Evolutionary conservation across 495 filamentous ascomycete species (phyloP).

Genomic region (Bacidia rubella): DNA sequence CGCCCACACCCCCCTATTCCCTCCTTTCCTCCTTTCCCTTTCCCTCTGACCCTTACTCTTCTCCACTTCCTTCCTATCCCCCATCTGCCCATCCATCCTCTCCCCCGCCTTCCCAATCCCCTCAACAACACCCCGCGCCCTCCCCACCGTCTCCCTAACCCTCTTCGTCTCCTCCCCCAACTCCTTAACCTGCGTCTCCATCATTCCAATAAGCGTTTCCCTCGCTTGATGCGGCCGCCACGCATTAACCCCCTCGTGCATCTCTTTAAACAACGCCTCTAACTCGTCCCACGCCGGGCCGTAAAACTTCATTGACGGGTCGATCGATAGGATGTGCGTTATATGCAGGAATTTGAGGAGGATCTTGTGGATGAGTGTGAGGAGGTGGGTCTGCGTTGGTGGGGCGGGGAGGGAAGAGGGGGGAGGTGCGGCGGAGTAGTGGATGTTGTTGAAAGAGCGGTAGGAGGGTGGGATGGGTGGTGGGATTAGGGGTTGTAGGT

Average conservation of each 20-base stretch:
- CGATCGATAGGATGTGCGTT: constrained; percentile 49
- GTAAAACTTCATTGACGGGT: constrained; percentile 39
- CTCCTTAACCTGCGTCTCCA: constrained; percentile 74
- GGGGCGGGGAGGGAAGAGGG: constrained; percentile 46
- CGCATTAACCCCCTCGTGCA: constrained; percentile 81
- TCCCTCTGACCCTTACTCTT: constrained; percentile 25
- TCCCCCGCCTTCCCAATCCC: constrained; percentile 39
- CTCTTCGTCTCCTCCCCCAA: constrained; percentile 54
- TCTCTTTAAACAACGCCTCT: constrained; percentile 70
- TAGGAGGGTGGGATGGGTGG: constrained; percentile 62
- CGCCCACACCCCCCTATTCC: constrained; percentile 18
- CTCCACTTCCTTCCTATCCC: constrained; percentile 19
- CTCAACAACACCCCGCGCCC: constrained; percentile 56
- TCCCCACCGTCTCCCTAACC: constrained; percentile 44
- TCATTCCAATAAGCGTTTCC: constrained; percentile 77
- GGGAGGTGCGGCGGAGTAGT: constrained; percentile 50
- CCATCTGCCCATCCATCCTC: too few species aligned
- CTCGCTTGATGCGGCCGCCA: constrained; percentile 92
- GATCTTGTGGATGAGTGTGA: constrained; percentile 64
- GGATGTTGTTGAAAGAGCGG: constrained; percentile 55
- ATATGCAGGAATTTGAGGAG: constrained; percentile 79
- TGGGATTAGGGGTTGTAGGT: constrained; percentile 69
- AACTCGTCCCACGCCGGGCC: constrained; percentile 59
- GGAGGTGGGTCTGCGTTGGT: constrained; percentile 49
- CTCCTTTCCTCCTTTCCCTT: constrained; percentile 8